Evolutionary conservation across 2,329 filamentous ascomycete species (phyloP).

Genomic region (Xylogone sp.): DNA sequence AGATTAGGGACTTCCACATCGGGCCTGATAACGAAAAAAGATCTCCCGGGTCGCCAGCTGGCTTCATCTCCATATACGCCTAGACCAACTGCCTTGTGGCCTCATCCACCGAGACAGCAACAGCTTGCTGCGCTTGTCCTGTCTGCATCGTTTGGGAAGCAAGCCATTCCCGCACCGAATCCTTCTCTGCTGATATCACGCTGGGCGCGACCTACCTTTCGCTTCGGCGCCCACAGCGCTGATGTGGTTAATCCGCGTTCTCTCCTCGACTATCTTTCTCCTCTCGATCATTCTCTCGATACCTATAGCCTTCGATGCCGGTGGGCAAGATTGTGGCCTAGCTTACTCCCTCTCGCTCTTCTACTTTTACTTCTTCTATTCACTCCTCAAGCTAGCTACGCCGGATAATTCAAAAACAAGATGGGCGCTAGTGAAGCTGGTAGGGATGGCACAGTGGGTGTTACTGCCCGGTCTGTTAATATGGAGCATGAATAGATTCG

Average conservation of each 20-base stretch:
- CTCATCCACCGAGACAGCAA: neutral
- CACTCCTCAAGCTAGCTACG: constrained; percentile 72
- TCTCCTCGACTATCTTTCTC: constrained; percentile 82
- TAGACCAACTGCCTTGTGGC: neutral
- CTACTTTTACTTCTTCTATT: constrained; percentile 87
- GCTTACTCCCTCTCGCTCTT: constrained; percentile 90
- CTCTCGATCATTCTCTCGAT: constrained; percentile 92
- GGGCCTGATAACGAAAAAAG: neutral
- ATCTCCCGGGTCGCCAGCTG: neutral
- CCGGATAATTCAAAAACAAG: constrained; percentile 75
- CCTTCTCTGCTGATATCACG: constrained; percentile 11
- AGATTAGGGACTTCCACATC: neutral
- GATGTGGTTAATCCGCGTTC: constrained; percentile 81
- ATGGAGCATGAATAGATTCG: constrained; percentile 94
- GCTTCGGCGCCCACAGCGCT: constrained; percentile 45
- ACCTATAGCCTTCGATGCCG: constrained; percentile 96
- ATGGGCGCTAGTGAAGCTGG: constrained; percentile 62
- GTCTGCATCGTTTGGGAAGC: neutral
- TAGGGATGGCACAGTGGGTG: constrained; percentile 80
- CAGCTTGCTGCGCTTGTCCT: neutral
- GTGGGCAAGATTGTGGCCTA: constrained; percentile 87
- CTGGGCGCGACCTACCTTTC: constrained; percentile 40
- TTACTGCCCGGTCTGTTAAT: constrained; percentile 84
- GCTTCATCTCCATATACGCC: neutral
- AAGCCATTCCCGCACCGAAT: neutral